Evolutionary conservation across 306 rosid genomes (phyloP), one percentile per base, ranked within the genome.

Genomic region (Herpetospermum pedunculosum): DNA sequence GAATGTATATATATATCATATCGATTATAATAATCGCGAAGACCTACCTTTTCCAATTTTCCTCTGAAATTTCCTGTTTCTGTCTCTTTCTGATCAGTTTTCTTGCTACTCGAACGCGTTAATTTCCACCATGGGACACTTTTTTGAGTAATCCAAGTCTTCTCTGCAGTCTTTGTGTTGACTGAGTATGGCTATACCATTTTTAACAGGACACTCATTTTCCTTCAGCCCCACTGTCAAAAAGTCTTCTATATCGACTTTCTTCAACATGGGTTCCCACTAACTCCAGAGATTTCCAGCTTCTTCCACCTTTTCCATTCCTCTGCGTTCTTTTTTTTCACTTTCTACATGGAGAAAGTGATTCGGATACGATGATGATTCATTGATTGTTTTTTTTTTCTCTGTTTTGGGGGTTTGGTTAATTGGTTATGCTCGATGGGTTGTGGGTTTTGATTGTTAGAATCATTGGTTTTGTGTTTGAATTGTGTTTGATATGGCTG

Each of bases 401-500:
- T 59, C 18, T 37, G 48, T 38, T 64, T 64, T 64, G 49, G 32
- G 26, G 69, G 47, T n/a, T 67, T 40, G 30, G 3, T 46, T 68
- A 0, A 43, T 43, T 68, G 73, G n/a, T 68, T 44, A 2, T 69
- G 19, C 8, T 69, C 2, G 55, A 44, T 69, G 38, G 55, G 73
- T 18, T 8, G n/a, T 69, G 35, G 73, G 11, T 43, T 69, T 37
- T 44, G 35, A 21, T 44, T 44, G 38, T 41, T 69, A 6, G 25
- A 69, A 26, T 41, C 35, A 23, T 40, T 65, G 46, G 48, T 11
- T 75, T 41, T 75, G 77, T 59, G 40, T 64, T 64, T 9, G 30
- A 64, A 28, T 64, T 67, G 52, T 41, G 50, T 67, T 49, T 53
- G 3, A 32, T 11, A 87, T 92, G 97, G 92, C 84, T 70, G 78